phyloP scores from a whole-genome alignment of 805 yeast species.

The Alloascoidea hylecoeti region DNA sequence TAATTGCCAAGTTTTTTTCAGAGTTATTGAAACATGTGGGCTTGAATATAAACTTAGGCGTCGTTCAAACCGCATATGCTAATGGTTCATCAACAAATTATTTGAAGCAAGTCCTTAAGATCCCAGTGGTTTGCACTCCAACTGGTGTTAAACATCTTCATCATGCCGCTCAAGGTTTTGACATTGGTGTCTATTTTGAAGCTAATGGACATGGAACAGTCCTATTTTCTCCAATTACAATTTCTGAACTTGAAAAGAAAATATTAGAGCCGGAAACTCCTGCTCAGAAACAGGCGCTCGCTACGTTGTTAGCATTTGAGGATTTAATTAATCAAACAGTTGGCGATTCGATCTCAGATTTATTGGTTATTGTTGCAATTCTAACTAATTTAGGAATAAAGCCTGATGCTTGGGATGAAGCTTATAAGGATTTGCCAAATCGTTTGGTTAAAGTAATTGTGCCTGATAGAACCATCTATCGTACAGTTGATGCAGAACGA shows the following conservation, averaged over 20 bases:
- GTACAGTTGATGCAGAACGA: conserved; percentile 86
- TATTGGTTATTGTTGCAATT: conserved; percentile 62
- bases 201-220: conserved; percentile 99
- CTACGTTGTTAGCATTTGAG: conserved; percentile 43
- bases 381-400: conserved; percentile 38
- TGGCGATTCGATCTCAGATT: conserved; percentile 96
- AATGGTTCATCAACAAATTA: conserved; percentile 83
- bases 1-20: conserved; percentile 54
- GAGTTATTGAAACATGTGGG: conserved; percentile 31
- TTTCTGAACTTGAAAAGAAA: conserved; percentile 25
- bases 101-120: conserved; percentile 39
- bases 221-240: conserved; percentile 45
- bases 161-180: conserved; percentile 77
- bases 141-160: conserved; percentile 97
- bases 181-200: conserved; percentile 90
- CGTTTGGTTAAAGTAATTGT: conserved; percentile 70
- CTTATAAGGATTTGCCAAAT: conserved; percentile 81
- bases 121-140: conserved; percentile 81
- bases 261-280: conserved; percentile 22
- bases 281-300: conserved; percentile 32
- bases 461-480: conserved; percentile 63
- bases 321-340: conserved; percentile 87
- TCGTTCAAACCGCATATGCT: conserved; percentile 96
- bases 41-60: conserved; percentile 41
- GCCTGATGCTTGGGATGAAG: conserved; percentile 61